A percentile compares a stretch with the other conserved stretches of the same genome.
Evolutionary conservation across 2,329 filamentous ascomycete species (phyloP).

Genomic region (Cytospora chrysosperma): DNA sequence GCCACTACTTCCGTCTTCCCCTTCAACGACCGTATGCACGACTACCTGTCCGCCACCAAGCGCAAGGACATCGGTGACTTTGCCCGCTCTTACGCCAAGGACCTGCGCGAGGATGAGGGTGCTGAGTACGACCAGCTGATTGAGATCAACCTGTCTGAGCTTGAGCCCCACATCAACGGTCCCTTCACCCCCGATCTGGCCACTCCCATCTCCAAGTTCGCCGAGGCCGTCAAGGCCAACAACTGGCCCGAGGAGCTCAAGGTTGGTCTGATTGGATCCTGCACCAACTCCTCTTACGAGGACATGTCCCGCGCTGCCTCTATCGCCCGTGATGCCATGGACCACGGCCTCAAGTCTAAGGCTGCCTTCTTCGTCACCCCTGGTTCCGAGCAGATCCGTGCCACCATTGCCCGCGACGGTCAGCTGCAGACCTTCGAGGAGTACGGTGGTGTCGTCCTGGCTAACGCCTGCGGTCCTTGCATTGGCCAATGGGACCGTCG

Average conservation of each 20-base stretch:
- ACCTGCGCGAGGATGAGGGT: conserved; percentile 83
- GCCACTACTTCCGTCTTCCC: conserved; percentile 94
- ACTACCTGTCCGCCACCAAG: conserved; percentile 91
- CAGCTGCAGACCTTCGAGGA: conserved; percentile 94
- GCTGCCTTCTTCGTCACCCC: conserved; percentile 91
- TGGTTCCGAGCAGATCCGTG: conserved; percentile 94
- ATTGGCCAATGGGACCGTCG: conserved; percentile 94
- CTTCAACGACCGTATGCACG: conserved; percentile 97
- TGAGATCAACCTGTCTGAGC: conserved; percentile 90
- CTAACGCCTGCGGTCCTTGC: conserved; percentile 91
- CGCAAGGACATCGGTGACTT: conserved; percentile 88
- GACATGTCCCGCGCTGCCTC: conserved; percentile 94
- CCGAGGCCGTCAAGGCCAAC: conserved; percentile 89
- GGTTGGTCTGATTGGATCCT: conserved; percentile 95
- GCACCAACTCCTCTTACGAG: conserved; percentile 85
- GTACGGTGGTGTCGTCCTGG: conserved; percentile 90
- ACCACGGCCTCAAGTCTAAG: conserved; percentile 93
- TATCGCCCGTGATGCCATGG: conserved; percentile 85
- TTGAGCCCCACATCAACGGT: conserved; percentile 98
- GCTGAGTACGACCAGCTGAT: conserved; percentile 95
- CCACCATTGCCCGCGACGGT: conserved; percentile 86
- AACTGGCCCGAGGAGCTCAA: conserved; percentile 96
- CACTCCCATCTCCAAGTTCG: conserved; percentile 97
- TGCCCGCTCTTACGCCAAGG: conserved; percentile 76
- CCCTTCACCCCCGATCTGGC: conserved; percentile 98